Base-by-base conservation (phyloP, 164 flowering plant species). In the Cinnamomum chago region DNA sequence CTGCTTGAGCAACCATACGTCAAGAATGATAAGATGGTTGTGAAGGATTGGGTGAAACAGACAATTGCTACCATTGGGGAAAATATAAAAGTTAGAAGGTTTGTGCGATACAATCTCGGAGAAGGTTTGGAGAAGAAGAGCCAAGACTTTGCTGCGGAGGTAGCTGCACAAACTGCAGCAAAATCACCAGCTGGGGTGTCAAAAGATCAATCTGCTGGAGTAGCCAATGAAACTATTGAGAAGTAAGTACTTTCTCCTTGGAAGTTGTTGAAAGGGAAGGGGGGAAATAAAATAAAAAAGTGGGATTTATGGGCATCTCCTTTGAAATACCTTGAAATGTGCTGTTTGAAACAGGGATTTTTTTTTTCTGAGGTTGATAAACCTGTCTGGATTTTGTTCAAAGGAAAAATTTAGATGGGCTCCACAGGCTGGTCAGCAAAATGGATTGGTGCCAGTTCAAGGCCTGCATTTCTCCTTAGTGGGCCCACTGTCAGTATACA, bases 81-180 rank as follows among this genome's bases (percentile, higher is more conserved):
- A 83, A 96, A 96, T 70, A 96, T 96, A 2, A 93, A 92, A 75
- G 99, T 96, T 30, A 93, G 82, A 76, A 90, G 99, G 76, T 96
- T 93, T 82, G 85, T 88, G 14, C 76, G 94, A 23, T 92, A 75
- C 84, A 96, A 90, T 82, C 95, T 96, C 73, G 98, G 99, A 60
- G 99, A 96, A 82, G 99, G 98, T 68, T 81, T 96, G 85, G 94
- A 92, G 85, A 96, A 91, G 89, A 93, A 90, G 82, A 91, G 86
- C 80, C 94, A 88, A 80, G 95, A 93, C 86, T 95, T 93, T 88
- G 98, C 98, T 81, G 97, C 98, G 6, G 99, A 95, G 82, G 99
- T 95, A 58, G 99, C 98, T 75, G 99, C 99, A 52, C 98, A 93
- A 85, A 96, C 97, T 79, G 86, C 95, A 22, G 90, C 90, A 58